Evolutionary conservation across 768 basidiomycete genomes (phyloP).

Genomic region (Auricularia sp.): DNA sequence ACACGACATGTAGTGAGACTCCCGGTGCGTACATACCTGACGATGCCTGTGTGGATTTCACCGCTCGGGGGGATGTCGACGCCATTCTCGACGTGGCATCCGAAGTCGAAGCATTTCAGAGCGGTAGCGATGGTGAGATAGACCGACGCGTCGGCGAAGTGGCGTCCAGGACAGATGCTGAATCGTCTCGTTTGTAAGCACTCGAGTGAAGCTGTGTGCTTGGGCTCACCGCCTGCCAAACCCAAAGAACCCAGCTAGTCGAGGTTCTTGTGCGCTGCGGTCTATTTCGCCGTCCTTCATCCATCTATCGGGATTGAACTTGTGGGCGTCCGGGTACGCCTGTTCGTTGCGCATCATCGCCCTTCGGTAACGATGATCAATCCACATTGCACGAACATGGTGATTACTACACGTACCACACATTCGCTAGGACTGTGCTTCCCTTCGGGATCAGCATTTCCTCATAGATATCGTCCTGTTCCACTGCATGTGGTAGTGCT

Average conservation of each 20-base stretch:
- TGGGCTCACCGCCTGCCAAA: not conserved
- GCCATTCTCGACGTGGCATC: conserved; percentile 5
- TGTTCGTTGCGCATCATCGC: not conserved
- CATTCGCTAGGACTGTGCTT: conserved; percentile 3
- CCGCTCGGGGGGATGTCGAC: conserved; percentile 8
- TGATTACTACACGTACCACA: not conserved
- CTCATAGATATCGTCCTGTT: conserved; percentile 9
- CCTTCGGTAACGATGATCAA: not conserved
- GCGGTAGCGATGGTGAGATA: conserved; percentile 25
- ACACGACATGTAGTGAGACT: too few relatives aligned
- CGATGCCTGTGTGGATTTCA: conserved; percentile 11
- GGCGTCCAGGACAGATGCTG: conserved; percentile 25
- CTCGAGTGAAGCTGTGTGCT: not conserved
- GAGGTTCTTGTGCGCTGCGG: not conserved
- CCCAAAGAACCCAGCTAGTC: not conserved
- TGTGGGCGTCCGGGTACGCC: too few relatives aligned
- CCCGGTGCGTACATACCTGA: conserved; percentile 8
- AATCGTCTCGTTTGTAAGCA: not conserved
- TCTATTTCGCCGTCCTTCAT: not conserved
- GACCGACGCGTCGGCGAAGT: conserved; percentile 25
- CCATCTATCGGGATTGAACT: not conserved
- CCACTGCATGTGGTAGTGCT: not conserved
- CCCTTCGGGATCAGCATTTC: conserved; percentile 10
- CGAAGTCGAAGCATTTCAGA: conserved; percentile 19
- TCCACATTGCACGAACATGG: not conserved